Evolutionary conservation across 495 filamentous ascomycete species (phyloP).

Genomic region (Parathielavia appendiculata): DNA sequence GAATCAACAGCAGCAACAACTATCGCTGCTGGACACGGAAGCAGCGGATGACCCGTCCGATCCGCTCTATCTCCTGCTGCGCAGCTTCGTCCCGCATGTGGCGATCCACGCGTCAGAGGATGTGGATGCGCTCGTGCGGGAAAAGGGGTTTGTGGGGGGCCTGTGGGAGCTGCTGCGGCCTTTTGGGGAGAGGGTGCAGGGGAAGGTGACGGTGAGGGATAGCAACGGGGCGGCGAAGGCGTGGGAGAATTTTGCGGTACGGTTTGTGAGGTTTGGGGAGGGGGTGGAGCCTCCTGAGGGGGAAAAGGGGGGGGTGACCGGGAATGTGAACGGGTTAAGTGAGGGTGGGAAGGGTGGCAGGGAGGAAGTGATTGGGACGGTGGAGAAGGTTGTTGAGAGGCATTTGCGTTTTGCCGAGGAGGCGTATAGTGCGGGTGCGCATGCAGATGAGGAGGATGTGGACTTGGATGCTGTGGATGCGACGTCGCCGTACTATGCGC

Average conservation of each 20-base stretch:
- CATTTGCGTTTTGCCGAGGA: constrained; percentile 51
- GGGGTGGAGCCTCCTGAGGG: constrained; percentile 51
- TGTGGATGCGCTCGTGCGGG: constrained; percentile 69
- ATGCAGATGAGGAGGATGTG: constrained; percentile 35
- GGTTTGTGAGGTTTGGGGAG: constrained; percentile 66
- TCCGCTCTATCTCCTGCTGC: constrained; percentile 67
- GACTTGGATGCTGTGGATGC: constrained; percentile 30
- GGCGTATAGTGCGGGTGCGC: constrained; percentile 29
- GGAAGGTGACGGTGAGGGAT: constrained; percentile 86
- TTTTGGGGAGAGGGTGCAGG: constrained; percentile 83
- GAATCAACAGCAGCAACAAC: constrained; percentile 20
- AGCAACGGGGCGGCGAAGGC: constrained; percentile 73
- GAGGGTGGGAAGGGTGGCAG: background rate
- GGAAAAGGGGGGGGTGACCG: constrained; percentile 27
- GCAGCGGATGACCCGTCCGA: constrained; percentile 53
- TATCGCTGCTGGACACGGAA: constrained; percentile 45
- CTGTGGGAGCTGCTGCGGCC: constrained; percentile 80
- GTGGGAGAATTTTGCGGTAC: constrained; percentile 86
- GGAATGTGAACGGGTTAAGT: constrained; percentile 23
- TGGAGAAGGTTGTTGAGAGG: constrained; percentile 50
- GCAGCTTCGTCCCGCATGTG: constrained; percentile 81
- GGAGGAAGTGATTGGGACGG: constrained; percentile 26
- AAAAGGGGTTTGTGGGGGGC: constrained; percentile 78
- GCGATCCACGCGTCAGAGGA: constrained; percentile 78
- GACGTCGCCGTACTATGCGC: constrained; percentile 63